phyloP scores from a whole-genome alignment of 768 basidiomycete species.

The Pilatotrama ljubarskyi region DNA sequence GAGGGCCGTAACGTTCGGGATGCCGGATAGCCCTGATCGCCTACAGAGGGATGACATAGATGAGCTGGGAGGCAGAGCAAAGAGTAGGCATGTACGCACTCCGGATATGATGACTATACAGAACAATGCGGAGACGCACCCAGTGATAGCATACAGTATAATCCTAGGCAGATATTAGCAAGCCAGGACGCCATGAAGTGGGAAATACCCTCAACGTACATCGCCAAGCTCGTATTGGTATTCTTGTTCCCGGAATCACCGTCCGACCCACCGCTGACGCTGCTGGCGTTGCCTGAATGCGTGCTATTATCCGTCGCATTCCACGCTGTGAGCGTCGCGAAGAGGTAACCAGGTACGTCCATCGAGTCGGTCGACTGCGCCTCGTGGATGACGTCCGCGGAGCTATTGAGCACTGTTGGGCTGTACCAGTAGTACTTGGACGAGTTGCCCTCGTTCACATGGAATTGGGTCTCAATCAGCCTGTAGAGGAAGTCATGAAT shows the following conservation, averaged over 20 bases:
- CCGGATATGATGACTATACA: slow-evolving; percentile 84
- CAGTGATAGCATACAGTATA: slow-evolving; percentile 84
- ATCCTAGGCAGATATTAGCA: slow-evolving; percentile 49
- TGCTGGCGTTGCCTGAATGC: slow-evolving; percentile 26
- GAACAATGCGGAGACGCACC: slow-evolving; percentile 84
- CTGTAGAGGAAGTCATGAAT: slow-evolving; percentile 28
- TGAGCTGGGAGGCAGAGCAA: background rate
- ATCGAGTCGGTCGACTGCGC: slow-evolving; percentile 47
- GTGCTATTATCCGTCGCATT: slow-evolving; percentile 52
- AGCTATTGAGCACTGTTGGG: slow-evolving; percentile 61
- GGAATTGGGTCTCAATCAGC: slow-evolving; percentile 58
- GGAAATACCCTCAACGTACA: slow-evolving; percentile 46
- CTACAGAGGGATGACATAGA: slow-evolving; percentile 34
- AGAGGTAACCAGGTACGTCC: slow-evolving; percentile 58
- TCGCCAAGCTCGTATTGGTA: slow-evolving; percentile 52
- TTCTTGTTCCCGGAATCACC: background rate
- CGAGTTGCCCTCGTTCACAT: slow-evolving; percentile 42
- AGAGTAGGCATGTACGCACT: slow-evolving; percentile 43
- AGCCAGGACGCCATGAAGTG: background rate
- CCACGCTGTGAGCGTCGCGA: slow-evolving; percentile 65
- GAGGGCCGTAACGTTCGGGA: slow-evolving; percentile 90
- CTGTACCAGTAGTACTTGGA: slow-evolving; percentile 58
- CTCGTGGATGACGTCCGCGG: slow-evolving; percentile 40
- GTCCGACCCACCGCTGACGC: slow-evolving; percentile 12
- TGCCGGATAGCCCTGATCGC: slow-evolving; percentile 81